A percentile compares a stretch with the other conserved stretches of the same genome.
Evolutionary conservation across 2,329 filamentous ascomycete genomes (phyloP).

Genomic region (Bipolaris victoriae): DNA sequence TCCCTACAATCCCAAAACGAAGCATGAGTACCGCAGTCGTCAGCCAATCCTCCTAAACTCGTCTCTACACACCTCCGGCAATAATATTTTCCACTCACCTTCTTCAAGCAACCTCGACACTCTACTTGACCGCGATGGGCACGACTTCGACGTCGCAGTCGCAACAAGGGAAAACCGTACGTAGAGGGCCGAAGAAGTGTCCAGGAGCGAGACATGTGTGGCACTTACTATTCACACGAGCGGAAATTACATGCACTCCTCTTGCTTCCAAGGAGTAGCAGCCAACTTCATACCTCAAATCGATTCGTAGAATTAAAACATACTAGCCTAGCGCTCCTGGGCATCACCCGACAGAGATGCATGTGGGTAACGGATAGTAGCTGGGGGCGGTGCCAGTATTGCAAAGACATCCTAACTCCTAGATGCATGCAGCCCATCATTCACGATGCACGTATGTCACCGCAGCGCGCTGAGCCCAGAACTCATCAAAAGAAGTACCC

Average conservation of each 20-base stretch:
- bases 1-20: no score
- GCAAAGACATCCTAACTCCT: no score
- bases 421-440: no score
- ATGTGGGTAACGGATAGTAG: no score
- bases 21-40: neutral
- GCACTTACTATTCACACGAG: slow-evolving; percentile 16
- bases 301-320: no score
- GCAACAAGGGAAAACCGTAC: neutral
- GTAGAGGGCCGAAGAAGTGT: neutral
- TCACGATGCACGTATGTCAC: no score
- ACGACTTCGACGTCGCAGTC: neutral
- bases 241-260: no score
- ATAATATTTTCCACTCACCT: neutral
- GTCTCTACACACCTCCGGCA: neutral
- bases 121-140: neutral
- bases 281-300: neutral
- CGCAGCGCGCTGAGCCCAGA: neutral
- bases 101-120: neutral
- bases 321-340: no score
- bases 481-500: neutral
- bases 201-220: neutral
- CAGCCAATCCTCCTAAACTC: neutral
- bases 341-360: no score
- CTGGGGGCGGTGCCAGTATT: no score
- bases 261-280: no score